These are phyloP conservation scores for Atalantia buxifolia DNA, from an alignment of 345 rosid genomes.

Conservation along the genomic window DNA sequence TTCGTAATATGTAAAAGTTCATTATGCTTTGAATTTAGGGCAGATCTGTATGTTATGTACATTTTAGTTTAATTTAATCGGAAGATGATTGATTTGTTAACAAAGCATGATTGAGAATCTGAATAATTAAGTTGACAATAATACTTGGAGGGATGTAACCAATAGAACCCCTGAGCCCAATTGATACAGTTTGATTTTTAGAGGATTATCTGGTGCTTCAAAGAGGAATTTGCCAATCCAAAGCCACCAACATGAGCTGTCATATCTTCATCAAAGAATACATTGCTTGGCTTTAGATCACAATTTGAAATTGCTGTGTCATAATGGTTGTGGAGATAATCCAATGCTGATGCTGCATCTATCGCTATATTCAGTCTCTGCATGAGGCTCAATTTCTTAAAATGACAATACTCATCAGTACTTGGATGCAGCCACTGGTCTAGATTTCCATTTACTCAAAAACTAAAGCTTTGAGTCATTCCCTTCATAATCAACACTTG, in stretches of 20 bases:
- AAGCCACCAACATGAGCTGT: conserved; percentile 32
- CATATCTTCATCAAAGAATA: conserved; percentile 24
- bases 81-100: not conserved
- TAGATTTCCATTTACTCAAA: conserved; percentile 26
- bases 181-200: conserved; percentile 9
- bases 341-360: conserved; percentile 29
- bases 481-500: conserved; percentile 24
- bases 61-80: not conserved
- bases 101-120: too few species aligned
- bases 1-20: conserved; percentile 10
- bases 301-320: conserved; percentile 29
- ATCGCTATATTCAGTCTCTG: conserved; percentile 30
- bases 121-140: not conserved
- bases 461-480: conserved; percentile 24
- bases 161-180: conserved; percentile 27
- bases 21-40: not conserved
- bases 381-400: conserved; percentile 8
- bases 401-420: not conserved
- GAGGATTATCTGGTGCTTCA: not conserved
- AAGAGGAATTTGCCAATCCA: conserved; percentile 22
- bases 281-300: conserved; percentile 36
- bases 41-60: not conserved
- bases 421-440: conserved; percentile 24
- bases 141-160: conserved; percentile 35
- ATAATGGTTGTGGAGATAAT: conserved; percentile 29